phyloP scores from a whole-genome alignment of 2,329 filamentous ascomycete species.

The Aspergillus uvarum region DNA sequence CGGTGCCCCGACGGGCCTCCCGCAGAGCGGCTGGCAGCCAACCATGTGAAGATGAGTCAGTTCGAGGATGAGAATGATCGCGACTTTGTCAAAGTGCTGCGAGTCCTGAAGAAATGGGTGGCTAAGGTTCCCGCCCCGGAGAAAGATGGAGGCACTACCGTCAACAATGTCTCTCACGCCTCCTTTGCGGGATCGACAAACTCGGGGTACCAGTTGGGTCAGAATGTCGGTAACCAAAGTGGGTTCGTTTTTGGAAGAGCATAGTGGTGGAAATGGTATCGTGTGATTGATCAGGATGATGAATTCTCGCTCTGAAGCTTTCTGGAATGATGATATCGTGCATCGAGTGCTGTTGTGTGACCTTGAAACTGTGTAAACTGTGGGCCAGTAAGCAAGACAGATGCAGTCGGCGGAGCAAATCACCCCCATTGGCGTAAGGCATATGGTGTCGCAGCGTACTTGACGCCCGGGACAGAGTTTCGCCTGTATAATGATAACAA shows the following conservation, averaged over 20 bases:
- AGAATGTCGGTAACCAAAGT: conserved; percentile 1
- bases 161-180: neutral
- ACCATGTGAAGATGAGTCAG: conserved; percentile 1
- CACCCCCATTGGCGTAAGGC: neutral
- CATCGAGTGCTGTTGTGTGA: neutral
- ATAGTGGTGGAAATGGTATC: neutral
- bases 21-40: neutral
- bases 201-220: conserved; percentile 3
- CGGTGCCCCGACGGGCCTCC: neutral
- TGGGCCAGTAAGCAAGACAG: neutral
- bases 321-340: neutral
- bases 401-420: neutral
- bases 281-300: neutral
- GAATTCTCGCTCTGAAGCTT: neutral
- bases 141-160: neutral
- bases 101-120: conserved; percentile 4
- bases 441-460: neutral
- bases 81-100: conserved; percentile 5
- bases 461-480: too few relatives aligned
- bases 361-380: neutral
- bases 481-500: neutral
- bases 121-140: neutral
- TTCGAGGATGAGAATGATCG: conserved; percentile 1
- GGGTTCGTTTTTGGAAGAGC: conserved; percentile 2
- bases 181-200: conserved; percentile 3